phyloP scores from a whole-genome alignment of 139 green algal species.

The Astrephomene gubernaculifera region DNA sequence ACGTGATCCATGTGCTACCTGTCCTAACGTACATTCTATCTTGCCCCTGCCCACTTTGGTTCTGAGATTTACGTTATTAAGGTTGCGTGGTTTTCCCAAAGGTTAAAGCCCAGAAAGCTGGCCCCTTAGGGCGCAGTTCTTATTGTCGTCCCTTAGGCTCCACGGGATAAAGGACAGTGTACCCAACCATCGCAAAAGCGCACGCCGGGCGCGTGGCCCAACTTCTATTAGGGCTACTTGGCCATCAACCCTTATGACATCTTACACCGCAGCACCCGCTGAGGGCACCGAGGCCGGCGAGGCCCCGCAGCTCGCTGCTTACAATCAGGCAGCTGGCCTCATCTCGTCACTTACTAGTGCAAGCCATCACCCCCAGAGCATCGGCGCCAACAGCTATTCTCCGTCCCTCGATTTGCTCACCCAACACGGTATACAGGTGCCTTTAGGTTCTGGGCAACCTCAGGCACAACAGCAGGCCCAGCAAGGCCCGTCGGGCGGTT shows the following conservation, averaged over 20 bases:
- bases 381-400: background rate
- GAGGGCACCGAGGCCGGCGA: conserved; percentile 27
- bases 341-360: conserved; percentile 9
- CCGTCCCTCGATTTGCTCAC: conserved; percentile 22
- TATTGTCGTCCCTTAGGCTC: too few species aligned
- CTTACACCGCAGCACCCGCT: background rate
- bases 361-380: background rate
- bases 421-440: background rate
- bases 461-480: conserved; percentile 14
- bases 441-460: background rate
- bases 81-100: too few species aligned
- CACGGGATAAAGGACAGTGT: too few species aligned
- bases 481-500: background rate
- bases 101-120: too few species aligned
- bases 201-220: too few species aligned
- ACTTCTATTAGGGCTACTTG: too few species aligned
- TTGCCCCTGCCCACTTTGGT: too few species aligned
- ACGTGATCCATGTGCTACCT: too few species aligned
- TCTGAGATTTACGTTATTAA: too few species aligned
- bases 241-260: background rate
- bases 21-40: too few species aligned
- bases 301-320: conserved; percentile 2
- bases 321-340: conserved; percentile 23
- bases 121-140: too few species aligned
- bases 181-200: too few species aligned